Conservation (phyloP, 169 alveolate species). For the Plasmodium cynomolgi region DNA sequence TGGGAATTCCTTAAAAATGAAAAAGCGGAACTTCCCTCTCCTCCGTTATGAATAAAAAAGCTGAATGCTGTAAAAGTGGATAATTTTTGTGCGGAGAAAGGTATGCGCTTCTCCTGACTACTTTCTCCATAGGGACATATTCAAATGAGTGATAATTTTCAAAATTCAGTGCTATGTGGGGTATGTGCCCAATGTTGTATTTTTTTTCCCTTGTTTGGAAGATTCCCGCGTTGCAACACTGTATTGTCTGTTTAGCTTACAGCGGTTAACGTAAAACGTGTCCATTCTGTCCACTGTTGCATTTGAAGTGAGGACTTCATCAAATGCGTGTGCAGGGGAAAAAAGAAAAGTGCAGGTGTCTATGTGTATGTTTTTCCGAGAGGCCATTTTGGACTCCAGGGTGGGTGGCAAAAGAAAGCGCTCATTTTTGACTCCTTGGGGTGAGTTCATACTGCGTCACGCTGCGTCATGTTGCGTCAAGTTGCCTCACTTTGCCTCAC, state of each 20-base stretch:
- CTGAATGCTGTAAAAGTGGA: neutral
- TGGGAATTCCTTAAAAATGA: neutral
- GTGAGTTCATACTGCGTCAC: neutral
- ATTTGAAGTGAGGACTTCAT: neutral
- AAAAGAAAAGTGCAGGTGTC: neutral
- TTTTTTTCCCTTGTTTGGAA: neutral
- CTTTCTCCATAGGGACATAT: neutral
- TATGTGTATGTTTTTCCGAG: neutral
- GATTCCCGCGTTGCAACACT: neutral
- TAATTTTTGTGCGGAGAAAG: neutral
- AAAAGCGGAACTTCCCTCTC: neutral
- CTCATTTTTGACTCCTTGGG: neutral
- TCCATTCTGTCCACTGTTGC: neutral
- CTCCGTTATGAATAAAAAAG: neutral
- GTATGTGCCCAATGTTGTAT: neutral
- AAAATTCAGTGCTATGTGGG: neutral
- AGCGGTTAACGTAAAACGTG: neutral
- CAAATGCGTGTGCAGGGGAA: neutral
- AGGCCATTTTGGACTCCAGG: neutral
- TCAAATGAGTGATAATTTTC: neutral
- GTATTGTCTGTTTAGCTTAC: neutral
- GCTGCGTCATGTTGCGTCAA: neutral
- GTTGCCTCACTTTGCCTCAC: neutral
- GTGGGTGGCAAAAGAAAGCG: neutral
- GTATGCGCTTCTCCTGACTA: neutral